phyloP scores from a whole-genome alignment of 805 yeast genomes.

The Kodamaea kakaduensis region DNA sequence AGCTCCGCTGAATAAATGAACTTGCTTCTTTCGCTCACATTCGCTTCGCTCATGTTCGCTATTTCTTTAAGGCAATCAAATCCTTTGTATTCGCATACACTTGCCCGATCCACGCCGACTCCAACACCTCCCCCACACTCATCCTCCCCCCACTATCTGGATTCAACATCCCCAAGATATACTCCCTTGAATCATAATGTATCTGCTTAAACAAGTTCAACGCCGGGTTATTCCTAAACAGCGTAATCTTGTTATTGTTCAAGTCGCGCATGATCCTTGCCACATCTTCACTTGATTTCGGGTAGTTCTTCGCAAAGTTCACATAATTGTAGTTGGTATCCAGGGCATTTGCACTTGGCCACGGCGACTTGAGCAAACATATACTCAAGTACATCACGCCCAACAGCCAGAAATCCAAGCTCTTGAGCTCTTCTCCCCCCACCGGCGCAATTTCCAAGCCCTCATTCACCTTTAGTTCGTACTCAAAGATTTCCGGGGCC shows the following conservation, averaged over 20 bases:
- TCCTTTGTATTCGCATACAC: conserved; percentile 39
- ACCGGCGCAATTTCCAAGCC: conserved; percentile 9
- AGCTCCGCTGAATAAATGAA: too few relatives aligned
- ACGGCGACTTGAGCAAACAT: conserved; percentile 43
- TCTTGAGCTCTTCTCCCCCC: neutral
- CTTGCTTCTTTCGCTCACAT: too few relatives aligned
- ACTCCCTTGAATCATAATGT: conserved; percentile 35
- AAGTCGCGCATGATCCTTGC: conserved; percentile 13
- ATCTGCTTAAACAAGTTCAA: conserved; percentile 30
- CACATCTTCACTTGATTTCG: conserved; percentile 14
- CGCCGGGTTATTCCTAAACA: conserved; percentile 27
- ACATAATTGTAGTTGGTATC: conserved; percentile 18
- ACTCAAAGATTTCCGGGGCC: conserved; percentile 46
- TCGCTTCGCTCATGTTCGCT: neutral
- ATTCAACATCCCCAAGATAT: conserved; percentile 30
- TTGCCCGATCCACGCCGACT: conserved; percentile 36
- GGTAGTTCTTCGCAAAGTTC: conserved; percentile 26
- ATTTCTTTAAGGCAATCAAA: conserved; percentile 14
- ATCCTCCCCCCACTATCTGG: conserved; percentile 27
- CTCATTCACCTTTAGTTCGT: conserved; percentile 14
- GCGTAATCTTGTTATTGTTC: conserved; percentile 12
- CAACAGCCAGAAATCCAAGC: conserved; percentile 49
- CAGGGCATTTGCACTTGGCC: conserved; percentile 38
- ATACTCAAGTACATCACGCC: conserved; percentile 48
- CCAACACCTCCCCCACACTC: conserved; percentile 22